Base-by-base conservation (phyloP, 306 rosid species). In the Alnus rubra region DNA sequence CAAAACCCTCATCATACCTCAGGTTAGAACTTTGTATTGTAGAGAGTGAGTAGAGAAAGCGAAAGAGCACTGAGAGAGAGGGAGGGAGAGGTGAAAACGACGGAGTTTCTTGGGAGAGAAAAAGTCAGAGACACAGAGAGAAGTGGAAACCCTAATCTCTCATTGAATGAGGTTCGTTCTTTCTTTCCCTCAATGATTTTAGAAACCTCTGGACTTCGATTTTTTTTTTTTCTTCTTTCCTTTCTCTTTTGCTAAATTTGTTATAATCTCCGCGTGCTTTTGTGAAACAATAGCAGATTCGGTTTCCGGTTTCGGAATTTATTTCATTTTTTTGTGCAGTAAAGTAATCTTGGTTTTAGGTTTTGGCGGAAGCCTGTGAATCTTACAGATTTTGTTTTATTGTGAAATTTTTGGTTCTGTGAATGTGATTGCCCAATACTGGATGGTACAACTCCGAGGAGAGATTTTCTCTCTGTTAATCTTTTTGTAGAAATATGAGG, bases 121-220 rank as follows among this genome's bases (percentile, higher is more conserved):
- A 39, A 42, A 67, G 50, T 16, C 13, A 28, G 50, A 16, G 23
- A 35, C n/a, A 33, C 51, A 67, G 16, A 28, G 65, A 59, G 14
- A 59, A 42, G 18, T 49, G 30, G 30, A 68, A 67, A 68, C 51
- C 72, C 72, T 68, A 68, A 68, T 39, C 72, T 68, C 31, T 68
- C 33, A 42, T 42, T 42, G 72, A 68, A 68, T 68, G 72, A 68
- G 72, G 72, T 68, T 42, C 31, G 51, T 35, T 37, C 69, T 18
- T 64, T 64, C 49, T 39, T 39, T 65, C 71, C 16, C 16, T 68
- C 50, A 31, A n/a, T 9, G 72, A n/a, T 18, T 68, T 51, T 42
- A 4, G 72, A 42, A 68, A 7, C 72, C 16, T 68, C 16, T 68
- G 30, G 30, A 18, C 42, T 68, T 68, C 9, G 5, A 19, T 10